Conservation (phyloP, 306 rosid genomes). For the Ammopiptanthus mongolicus region DNA sequence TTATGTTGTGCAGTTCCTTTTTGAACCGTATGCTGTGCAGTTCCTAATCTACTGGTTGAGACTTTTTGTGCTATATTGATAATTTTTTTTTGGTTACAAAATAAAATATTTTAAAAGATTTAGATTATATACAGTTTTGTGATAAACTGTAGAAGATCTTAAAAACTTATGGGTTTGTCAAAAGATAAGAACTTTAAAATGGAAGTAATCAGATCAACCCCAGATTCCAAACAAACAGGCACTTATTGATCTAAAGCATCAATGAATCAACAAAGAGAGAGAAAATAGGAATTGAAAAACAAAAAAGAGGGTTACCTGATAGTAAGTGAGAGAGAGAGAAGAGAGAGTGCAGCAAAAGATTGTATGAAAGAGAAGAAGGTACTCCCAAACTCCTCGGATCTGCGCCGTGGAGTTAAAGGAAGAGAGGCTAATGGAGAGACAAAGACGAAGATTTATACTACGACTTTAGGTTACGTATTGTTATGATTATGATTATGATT, state of each 20-base stretch:
- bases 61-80: no score
- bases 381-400: constrained; percentile 94
- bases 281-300: background rate
- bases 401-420: constrained; percentile 85
- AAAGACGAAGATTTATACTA: no score
- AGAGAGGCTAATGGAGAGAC: background rate
- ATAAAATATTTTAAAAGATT: no score
- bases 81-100: no score
- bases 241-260: background rate
- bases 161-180: background rate
- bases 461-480: no score
- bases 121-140: no score
- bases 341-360: background rate
- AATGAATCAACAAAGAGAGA: background rate
- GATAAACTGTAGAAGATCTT: no score
- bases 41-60: no score
- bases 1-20: no score
- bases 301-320: constrained; percentile 25
- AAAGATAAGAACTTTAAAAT: background rate
- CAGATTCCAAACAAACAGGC: constrained; percentile 1
- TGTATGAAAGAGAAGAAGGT: constrained; percentile 33
- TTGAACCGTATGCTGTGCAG: no score
- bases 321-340: background rate
- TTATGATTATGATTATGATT: no score
- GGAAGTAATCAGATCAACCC: background rate